Conservation (phyloP, 169 alveolate genomes). For the Sarcocystis neurona region DNA sequence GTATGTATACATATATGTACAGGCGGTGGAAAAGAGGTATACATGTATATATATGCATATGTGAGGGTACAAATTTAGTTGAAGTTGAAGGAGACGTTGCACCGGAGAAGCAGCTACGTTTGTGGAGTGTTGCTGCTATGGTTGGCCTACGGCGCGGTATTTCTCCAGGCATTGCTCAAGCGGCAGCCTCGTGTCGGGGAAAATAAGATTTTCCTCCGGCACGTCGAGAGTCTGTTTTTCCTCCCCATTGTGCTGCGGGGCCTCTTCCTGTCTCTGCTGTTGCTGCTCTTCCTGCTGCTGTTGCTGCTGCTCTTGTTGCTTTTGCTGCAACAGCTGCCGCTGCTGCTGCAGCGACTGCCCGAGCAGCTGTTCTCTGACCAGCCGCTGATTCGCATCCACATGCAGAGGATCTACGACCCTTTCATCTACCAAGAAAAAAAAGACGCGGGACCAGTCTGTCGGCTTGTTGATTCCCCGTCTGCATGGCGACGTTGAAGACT, state of each 20-base stretch:
- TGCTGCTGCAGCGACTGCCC: no score
- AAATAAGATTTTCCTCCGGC: slow-evolving; percentile 30
- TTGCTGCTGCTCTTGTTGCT: no score
- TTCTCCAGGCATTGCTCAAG: slow-evolving; percentile 60
- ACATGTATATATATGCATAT: no score
- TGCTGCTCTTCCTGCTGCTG: no score
- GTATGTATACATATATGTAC: slow-evolving; percentile 44
- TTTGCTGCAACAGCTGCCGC: no score
- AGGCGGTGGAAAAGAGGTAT: slow-evolving; percentile 65
- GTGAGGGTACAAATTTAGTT: no score
- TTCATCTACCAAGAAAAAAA: slow-evolving; percentile 67
- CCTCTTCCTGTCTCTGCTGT: no score
- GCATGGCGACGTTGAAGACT: background rate
- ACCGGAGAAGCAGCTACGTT: no score
- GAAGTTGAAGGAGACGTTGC: no score
- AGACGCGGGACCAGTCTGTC: slow-evolving; percentile 59
- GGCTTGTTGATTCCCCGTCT: background rate
- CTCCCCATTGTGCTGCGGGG: no score
- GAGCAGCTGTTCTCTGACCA: slow-evolving; percentile 53
- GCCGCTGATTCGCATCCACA: slow-evolving; percentile 57
- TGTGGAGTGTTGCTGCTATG: no score
- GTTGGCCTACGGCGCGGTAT: slow-evolving; percentile 60
- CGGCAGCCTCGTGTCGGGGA: slow-evolving; percentile 67
- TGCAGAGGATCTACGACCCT: slow-evolving; percentile 62
- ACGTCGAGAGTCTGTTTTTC: background rate